These are phyloP conservation scores for Botrytis fragariae DNA, from an alignment of 2,329 filamentous ascomycete genomes.

Conservation along the genomic window DNA sequence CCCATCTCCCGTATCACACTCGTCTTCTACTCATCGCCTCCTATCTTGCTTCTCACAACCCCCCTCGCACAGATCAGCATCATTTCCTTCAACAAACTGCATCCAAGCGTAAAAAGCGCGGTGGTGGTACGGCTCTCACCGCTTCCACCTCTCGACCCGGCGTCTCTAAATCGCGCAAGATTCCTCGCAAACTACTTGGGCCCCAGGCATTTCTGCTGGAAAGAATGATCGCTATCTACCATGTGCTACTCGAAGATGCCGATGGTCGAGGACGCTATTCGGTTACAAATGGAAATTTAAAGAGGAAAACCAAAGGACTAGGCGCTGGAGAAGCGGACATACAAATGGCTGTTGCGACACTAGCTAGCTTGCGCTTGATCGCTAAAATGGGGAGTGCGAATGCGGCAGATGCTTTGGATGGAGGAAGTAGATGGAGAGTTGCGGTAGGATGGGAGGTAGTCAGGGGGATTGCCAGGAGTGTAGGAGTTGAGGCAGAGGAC, in stretches of 20 bases:
- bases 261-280: constrained; percentile 31
- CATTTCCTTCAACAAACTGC: constrained; percentile 60
- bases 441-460: constrained; percentile 78
- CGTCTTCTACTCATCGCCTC: constrained; percentile 72
- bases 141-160: constrained; percentile 33
- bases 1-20: constrained; percentile 65
- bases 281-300: constrained; percentile 1
- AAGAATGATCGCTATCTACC: constrained; percentile 74
- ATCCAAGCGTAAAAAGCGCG: constrained; percentile 40
- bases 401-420: constrained; percentile 64
- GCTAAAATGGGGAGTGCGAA: constrained; percentile 56
- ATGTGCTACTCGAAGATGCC: constrained; percentile 55
- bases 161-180: constrained; percentile 61
- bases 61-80: constrained; percentile 66
- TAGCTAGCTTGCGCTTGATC: constrained; percentile 68
- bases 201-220: constrained; percentile 76
- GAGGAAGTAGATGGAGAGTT: constrained; percentile 71
- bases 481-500: constrained; percentile 77
- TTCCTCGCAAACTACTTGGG: constrained; percentile 72
- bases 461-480: constrained; percentile 64
- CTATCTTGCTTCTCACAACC: constrained; percentile 80
- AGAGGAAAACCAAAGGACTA: constrained; percentile 21
- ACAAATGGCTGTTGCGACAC: constrained; percentile 65
- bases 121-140: constrained; percentile 46
- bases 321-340: constrained; percentile 49